Evolutionary conservation across 306 rosid genomes (phyloP), one percentile per base, ranked within the genome.

Genomic region (Arachis hypogaea): DNA sequence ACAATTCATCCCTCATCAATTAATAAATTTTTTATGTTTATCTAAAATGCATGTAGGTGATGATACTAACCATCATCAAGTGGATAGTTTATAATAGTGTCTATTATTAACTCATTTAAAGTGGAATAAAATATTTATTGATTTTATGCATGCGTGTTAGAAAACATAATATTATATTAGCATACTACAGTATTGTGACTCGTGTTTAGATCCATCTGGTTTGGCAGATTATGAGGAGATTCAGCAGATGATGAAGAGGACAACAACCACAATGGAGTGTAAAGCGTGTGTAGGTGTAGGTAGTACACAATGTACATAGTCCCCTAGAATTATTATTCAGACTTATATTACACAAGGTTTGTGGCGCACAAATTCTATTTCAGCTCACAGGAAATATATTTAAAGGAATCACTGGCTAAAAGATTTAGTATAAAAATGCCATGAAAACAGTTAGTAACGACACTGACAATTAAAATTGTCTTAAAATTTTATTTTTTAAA

Each of bases 31-130:
- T 18, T 29, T 3, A 14, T 11, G 41, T 30, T 46, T 42, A 45
- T 59, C 1, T 18, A 64, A 16, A 16, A 22, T 58, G 61, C 73
- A 52, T 1, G 38, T 51, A 8, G 73, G 50, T 52, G 11, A 7
- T 51, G 33, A 68, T 14, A 14, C 33, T 67, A n/a, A 67, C 12
- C 57, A 66, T 50, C 57, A 66, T 50, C 40, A 49, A 12, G 8
- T 52, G 6, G 2, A n/a, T 36, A 36, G 38, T 1, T 51, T 9
- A 54, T 38, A 7, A 4, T 14, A 2, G n/a, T 22, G 28, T 22
- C 28, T 22, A 22, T 22, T 22, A 22, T 22, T 22, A 22, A 22
- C 28, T 22, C 28, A 22, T 22, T 22, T 22, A 22, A 22, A 22
- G 28, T 22, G 28, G 28, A 22, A 22, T 22, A 22, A 22, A 22